phyloP scores from a whole-genome alignment of 1,284 basidiomycete species.

The Melampsora americana region DNA sequence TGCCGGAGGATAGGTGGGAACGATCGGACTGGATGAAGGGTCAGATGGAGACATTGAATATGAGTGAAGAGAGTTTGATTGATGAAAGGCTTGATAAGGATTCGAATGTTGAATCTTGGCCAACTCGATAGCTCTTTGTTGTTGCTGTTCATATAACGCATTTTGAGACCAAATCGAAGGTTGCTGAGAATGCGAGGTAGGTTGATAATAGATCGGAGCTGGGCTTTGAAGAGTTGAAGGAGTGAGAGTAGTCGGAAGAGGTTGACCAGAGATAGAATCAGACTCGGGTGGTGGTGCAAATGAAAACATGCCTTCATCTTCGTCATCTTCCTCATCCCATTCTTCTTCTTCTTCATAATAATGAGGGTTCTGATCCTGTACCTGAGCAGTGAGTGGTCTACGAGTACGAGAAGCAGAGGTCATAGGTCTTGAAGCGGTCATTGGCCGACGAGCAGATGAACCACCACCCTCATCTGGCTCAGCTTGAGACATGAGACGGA shows the following conservation, averaged over 20 bases:
- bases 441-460: not conserved
- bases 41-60: constrained; percentile 9
- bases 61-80: not conserved
- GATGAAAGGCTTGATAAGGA: not conserved
- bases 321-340: constrained; percentile 46
- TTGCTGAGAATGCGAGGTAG: not conserved
- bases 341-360: constrained; percentile 4
- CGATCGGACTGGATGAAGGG: constrained; percentile 1
- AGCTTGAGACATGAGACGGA: not conserved
- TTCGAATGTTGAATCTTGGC: not conserved
- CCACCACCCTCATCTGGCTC: not conserved
- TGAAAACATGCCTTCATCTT: constrained; percentile 50
- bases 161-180: not conserved
- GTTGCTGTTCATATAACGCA: constrained; percentile 10
- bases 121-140: not conserved
- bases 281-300: constrained; percentile 45
- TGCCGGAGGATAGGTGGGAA: constrained; percentile 35
- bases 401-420: not conserved
- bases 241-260: constrained; percentile 14
- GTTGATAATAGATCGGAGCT: constrained; percentile 18
- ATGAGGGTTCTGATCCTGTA: not conserved
- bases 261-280: not conserved
- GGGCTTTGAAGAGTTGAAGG: not conserved
- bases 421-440: not conserved
- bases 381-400: not conserved